These are phyloP conservation scores for Prunus mume DNA, from an alignment of 306 rosid species.

Conservation along the genomic window DNA sequence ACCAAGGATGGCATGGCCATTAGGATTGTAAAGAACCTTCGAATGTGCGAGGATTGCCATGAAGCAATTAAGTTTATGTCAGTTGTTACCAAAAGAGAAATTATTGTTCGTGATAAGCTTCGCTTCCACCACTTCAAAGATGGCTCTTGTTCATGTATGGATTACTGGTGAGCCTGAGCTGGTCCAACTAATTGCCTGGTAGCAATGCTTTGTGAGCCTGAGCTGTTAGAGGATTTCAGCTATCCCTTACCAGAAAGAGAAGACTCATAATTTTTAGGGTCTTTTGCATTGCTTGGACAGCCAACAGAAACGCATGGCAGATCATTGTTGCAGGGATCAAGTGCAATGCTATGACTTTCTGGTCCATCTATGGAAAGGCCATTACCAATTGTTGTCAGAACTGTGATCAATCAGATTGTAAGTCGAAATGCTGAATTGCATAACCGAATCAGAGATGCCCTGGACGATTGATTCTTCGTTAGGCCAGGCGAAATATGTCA, in stretches of 20 bases:
- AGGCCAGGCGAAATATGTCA: not conserved
- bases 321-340: not conserved
- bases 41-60: slow-evolving; percentile 95
- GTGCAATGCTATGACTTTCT: not conserved
- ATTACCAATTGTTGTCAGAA: not conserved
- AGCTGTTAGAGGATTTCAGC: too few species aligned
- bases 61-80: slow-evolving; percentile 74
- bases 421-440: not conserved
- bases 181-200: not conserved
- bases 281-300: not conserved
- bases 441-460: not conserved
- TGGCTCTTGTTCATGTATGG: slow-evolving; percentile 76
- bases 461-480: not conserved
- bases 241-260: not conserved
- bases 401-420: not conserved
- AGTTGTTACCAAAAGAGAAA: slow-evolving; percentile 56
- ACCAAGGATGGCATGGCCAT: slow-evolving; percentile 48
- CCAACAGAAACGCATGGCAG: not conserved
- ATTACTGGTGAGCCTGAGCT: slow-evolving; percentile 58
- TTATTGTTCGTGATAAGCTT: slow-evolving; percentile 73
- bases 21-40: slow-evolving; percentile 78
- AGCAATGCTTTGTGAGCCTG: too few species aligned
- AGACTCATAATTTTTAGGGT: not conserved
- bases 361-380: not conserved
- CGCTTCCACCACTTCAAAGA: slow-evolving; percentile 78